These are phyloP conservation scores for Plectosphaerella sp. DNA, from an alignment of 2,329 filamentous ascomycete species.

Conservation along the genomic window DNA sequence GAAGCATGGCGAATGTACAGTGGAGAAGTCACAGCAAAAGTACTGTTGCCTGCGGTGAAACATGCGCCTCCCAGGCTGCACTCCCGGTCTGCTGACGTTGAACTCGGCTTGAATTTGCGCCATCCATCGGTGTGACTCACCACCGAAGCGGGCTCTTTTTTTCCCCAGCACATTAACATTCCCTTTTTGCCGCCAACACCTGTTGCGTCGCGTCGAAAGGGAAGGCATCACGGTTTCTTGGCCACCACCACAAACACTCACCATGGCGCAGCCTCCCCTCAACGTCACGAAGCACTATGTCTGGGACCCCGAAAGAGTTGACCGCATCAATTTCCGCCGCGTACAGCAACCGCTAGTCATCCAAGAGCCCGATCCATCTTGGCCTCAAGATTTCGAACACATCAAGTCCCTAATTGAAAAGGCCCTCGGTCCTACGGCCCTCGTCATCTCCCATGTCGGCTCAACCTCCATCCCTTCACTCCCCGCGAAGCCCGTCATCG, in stretches of 20 bases:
- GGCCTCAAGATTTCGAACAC: not conserved
- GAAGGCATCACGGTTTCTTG: too few species aligned
- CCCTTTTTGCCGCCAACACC: too few species aligned
- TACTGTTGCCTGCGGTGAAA: too few species aligned
- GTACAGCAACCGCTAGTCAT: conserved; percentile 5
- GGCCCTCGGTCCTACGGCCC: not conserved
- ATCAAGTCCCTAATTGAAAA: not conserved
- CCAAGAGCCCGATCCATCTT: conserved; percentile 4
- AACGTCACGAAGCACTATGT: conserved; percentile 3
- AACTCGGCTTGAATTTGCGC: not conserved
- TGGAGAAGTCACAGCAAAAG: too few species aligned
- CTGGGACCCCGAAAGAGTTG: conserved; percentile 3
- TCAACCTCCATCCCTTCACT: conserved; percentile 46
- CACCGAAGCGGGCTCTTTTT: not conserved
- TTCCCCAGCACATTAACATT: not conserved
- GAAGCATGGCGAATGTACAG: too few species aligned
- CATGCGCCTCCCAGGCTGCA: too few species aligned
- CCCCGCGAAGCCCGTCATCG: conserved; percentile 46
- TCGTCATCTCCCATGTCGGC: conserved; percentile 32
- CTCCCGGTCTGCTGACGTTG: too few species aligned
- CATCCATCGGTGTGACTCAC: not conserved
- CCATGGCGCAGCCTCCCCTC: not conserved
- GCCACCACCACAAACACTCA: too few species aligned
- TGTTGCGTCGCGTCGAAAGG: too few species aligned
- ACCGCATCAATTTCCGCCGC: conserved; percentile 6